Percentiles rank a stretch among this genome's conserved stretches.
Conservation (phyloP, 495 filamentous ascomycete species). For the Pyronema omphalodes region DNA sequence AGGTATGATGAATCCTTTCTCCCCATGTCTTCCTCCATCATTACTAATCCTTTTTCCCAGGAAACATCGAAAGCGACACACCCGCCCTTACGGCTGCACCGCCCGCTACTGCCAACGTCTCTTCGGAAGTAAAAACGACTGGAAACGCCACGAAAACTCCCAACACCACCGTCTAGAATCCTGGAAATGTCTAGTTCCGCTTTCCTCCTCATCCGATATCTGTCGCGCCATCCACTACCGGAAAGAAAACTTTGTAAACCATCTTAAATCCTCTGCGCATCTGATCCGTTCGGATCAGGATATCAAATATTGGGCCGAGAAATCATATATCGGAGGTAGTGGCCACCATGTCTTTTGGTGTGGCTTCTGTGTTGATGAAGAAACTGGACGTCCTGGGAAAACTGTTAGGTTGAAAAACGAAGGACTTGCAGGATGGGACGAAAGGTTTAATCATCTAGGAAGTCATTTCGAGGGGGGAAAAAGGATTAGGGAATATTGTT, state of each 20-base stretch:
- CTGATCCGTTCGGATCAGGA: constrained; percentile 28
- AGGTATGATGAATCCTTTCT: neutral
- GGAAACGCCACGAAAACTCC: constrained; percentile 87
- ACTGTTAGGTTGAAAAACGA: constrained; percentile 34
- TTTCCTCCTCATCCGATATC: constrained; percentile 12
- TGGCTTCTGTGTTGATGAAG: constrained; percentile 47
- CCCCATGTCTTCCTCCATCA: neutral
- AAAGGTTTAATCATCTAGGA: constrained; percentile 78
- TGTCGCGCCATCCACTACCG: constrained; percentile 46
- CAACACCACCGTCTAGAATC: constrained; percentile 61
- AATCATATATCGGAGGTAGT: constrained; percentile 45
- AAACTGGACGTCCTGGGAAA: neutral
- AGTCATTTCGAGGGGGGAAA: constrained; percentile 44
- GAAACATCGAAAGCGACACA: constrained; percentile 79
- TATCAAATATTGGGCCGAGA: constrained; percentile 27
- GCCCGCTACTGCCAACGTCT: constrained; percentile 50
- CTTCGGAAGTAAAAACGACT: constrained; percentile 89
- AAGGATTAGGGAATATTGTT: constrained; percentile 10
- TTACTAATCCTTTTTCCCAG: constrained; percentile 28
- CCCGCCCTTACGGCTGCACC: constrained; percentile 77
- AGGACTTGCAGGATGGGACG: constrained; percentile 32
- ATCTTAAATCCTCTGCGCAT: constrained; percentile 34
- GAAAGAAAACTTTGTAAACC: constrained; percentile 40
- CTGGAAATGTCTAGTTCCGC: constrained; percentile 50
- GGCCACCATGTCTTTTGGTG: constrained; percentile 67